Percentiles rank a stretch among this genome's conserved stretches.
Evolutionary conservation across 106 monocot species (phyloP).

Genomic region (Alisma plantagoaquatica): DNA sequence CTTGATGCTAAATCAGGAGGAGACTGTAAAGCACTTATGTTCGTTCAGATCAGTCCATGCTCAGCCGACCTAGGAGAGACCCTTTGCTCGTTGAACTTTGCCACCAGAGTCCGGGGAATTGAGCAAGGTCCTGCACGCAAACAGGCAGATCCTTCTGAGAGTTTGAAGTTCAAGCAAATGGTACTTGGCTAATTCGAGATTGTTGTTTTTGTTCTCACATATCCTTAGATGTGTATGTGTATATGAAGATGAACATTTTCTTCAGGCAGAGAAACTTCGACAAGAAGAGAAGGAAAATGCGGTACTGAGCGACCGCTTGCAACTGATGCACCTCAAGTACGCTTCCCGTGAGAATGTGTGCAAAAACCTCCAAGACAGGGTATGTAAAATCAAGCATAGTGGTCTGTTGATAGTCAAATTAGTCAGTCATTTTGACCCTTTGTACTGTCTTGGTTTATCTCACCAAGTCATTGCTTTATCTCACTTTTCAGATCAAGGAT

Average conservation of each 20-base stretch:
- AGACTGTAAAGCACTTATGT: slow-evolving; percentile 90
- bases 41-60: too few relatives aligned
- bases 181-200: too few relatives aligned
- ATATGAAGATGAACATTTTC: too few relatives aligned
- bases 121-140: too few relatives aligned
- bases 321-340: slow-evolving; percentile 74
- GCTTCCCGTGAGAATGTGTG: slow-evolving; percentile 70
- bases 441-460: not conserved
- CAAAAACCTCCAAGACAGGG: slow-evolving; percentile 77
- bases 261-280: slow-evolving; percentile 68
- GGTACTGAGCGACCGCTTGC: slow-evolving; percentile 62
- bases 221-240: too few relatives aligned
- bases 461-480: not conserved
- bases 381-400: slow-evolving; percentile 6
- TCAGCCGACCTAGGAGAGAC: slow-evolving; percentile 75
- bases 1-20: slow-evolving; percentile 71
- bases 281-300: slow-evolving; percentile 74
- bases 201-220: too few relatives aligned
- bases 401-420: not conserved
- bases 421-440: not conserved
- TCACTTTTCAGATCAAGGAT: not conserved
- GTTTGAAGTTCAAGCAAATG: slow-evolving; percentile 77
- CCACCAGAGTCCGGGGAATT: slow-evolving; percentile 63
- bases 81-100: slow-evolving; percentile 70
- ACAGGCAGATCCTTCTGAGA: slow-evolving; percentile 68